These are phyloP conservation scores for Lichtheimia corymbifera DNA, from an alignment of 371 early-diverging fungal species.

Conservation along the genomic window DNA sequence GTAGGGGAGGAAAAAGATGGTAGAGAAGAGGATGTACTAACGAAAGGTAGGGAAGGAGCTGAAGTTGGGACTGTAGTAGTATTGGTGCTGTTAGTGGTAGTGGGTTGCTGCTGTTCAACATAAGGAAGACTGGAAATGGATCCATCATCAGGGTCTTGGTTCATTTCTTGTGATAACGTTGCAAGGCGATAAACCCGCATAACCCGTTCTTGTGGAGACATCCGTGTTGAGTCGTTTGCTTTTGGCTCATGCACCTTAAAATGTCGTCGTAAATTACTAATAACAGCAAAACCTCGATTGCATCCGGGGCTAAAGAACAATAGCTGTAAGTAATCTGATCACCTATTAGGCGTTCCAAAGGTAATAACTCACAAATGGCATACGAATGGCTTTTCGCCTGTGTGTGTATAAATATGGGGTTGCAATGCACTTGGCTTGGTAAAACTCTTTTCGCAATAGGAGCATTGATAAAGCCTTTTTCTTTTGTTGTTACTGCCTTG, in stretches of 20 bases:
- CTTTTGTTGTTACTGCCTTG: background rate
- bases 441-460: slow-evolving; percentile 11
- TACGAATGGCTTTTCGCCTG: slow-evolving; percentile 19
- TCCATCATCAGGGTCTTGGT: background rate
- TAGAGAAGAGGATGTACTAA: too few relatives aligned
- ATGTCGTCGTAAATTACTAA: slow-evolving; percentile 18
- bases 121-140: too few relatives aligned
- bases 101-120: too few relatives aligned
- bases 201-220: slow-evolving; percentile 4
- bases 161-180: background rate
- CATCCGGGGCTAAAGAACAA: slow-evolving; percentile 3
- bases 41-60: too few relatives aligned
- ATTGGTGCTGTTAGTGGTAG: too few relatives aligned
- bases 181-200: slow-evolving; percentile 2
- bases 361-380: slow-evolving; percentile 13
- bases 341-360: too few relatives aligned
- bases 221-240: background rate
- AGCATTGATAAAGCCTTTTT: slow-evolving; percentile 9
- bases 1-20: too few relatives aligned
- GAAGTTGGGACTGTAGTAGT: too few relatives aligned
- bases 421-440: slow-evolving; percentile 14
- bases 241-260: slow-evolving; percentile 10
- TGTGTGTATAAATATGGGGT: slow-evolving; percentile 16
- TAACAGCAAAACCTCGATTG: slow-evolving; percentile 8
- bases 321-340: too few relatives aligned